Conservation (phyloP, 805 yeast genomes). For the Cyberlindnera japonica region DNA sequence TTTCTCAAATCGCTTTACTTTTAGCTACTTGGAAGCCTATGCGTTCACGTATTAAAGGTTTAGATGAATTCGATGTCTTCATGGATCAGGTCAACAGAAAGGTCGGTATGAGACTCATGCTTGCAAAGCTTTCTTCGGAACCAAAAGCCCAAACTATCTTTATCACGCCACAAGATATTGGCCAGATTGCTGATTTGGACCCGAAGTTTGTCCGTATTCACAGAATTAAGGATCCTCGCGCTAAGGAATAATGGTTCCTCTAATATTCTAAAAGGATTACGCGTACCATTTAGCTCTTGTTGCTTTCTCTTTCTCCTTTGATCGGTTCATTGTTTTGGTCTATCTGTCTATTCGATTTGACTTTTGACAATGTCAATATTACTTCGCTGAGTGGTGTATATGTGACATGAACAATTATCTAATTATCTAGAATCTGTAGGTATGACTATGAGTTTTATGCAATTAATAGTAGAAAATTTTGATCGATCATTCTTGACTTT, state of each 20-base stretch:
- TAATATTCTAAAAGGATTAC: no score
- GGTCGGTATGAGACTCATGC: conserved; percentile 69
- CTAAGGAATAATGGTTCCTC: conserved; percentile 2
- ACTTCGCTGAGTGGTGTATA: not conserved
- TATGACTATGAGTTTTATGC: no score
- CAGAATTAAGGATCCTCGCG: conserved; percentile 45
- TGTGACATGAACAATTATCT: no score
- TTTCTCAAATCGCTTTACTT: conserved; percentile 82
- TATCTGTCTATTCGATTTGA: no score
- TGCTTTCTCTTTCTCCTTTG: no score
- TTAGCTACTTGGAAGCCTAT: conserved; percentile 91
- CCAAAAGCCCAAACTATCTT: conserved; percentile 81
- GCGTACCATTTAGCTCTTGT: no score
- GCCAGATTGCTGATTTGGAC: conserved; percentile 56
- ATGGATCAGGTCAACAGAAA: conserved; percentile 93
- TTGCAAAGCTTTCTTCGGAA: conserved; percentile 60
- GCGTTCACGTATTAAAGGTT: conserved; percentile 81
- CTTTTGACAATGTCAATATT: not conserved
- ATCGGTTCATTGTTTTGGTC: no score
- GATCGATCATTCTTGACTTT: not conserved
- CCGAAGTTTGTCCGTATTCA: conserved; percentile 61
- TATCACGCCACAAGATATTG: conserved; percentile 91
- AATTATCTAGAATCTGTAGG: no score
- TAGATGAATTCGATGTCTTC: conserved; percentile 96
- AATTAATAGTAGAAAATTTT: no score